phyloP scores from a whole-genome alignment of 1,284 basidiomycete genomes.

The Phellopilus nigrolimitatus region DNA sequence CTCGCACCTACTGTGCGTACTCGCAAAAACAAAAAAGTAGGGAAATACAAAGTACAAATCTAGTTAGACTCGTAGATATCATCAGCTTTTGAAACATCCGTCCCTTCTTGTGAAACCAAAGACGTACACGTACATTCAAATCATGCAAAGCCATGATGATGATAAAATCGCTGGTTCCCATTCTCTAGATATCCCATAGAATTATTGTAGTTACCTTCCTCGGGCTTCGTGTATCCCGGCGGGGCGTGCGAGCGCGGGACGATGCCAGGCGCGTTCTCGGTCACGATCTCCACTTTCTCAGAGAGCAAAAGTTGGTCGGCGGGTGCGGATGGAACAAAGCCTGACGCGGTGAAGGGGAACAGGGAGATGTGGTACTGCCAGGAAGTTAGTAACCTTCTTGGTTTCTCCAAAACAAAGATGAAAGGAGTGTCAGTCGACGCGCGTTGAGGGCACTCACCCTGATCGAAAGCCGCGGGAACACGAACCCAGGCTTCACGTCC shows the following conservation, averaged over 20 bases:
- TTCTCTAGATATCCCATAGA: constrained; percentile 51
- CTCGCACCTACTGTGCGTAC: too few species aligned
- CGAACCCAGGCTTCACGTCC: constrained; percentile 45
- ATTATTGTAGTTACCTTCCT: constrained; percentile 44
- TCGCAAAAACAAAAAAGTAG: too few species aligned
- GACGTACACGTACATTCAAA: background rate
- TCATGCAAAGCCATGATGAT: constrained; percentile 9
- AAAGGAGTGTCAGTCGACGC: background rate
- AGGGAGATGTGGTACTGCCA: constrained; percentile 15
- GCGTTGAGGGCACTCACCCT: constrained; percentile 33
- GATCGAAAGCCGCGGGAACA: constrained; percentile 48
- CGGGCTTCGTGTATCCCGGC: constrained; percentile 44
- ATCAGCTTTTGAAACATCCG: too few species aligned
- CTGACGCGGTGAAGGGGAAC: constrained; percentile 34
- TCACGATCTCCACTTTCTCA: constrained; percentile 40
- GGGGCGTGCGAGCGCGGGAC: constrained; percentile 45
- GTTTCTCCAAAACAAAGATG: background rate
- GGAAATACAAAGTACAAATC: too few species aligned
- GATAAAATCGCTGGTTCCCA: constrained; percentile 45
- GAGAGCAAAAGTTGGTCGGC: constrained; percentile 33
- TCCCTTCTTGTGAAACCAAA: too few species aligned
- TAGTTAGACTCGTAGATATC: too few species aligned
- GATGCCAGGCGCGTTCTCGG: constrained; percentile 39
- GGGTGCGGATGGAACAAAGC: constrained; percentile 34
- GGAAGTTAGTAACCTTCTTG: background rate